Evolutionary conservation across 805 yeast species (phyloP).

Genomic region (Lipomyces yamanashiensis): DNA sequence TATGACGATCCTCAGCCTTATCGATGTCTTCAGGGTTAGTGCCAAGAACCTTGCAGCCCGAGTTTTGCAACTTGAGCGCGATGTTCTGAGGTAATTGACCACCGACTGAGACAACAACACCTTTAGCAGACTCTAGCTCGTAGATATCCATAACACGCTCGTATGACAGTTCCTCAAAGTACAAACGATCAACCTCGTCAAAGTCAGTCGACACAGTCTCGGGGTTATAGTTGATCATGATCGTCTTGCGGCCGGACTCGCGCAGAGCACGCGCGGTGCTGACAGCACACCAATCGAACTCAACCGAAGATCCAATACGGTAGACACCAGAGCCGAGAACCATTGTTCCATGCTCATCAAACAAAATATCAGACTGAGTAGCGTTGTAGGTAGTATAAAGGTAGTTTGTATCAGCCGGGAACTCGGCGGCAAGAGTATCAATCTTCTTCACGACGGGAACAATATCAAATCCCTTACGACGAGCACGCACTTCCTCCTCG

Average conservation of each 20-base stretch:
- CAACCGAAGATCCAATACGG: slow-evolving; percentile 97
- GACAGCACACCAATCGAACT: slow-evolving; percentile 99
- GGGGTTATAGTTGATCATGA: slow-evolving; percentile 97
- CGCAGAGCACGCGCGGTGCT: slow-evolving; percentile 94
- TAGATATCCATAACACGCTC: slow-evolving; percentile 98
- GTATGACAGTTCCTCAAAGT: slow-evolving; percentile 91
- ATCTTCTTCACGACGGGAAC: slow-evolving; percentile 94
- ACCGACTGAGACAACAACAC: slow-evolving; percentile 95
- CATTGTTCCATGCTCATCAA: slow-evolving; percentile 88
- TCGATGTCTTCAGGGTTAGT: slow-evolving; percentile 94
- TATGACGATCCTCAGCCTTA: slow-evolving; percentile 97
- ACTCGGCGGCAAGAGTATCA: slow-evolving; percentile 97
- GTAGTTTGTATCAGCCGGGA: slow-evolving; percentile 96
- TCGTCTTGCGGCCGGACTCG: slow-evolving; percentile 82
- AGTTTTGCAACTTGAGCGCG: slow-evolving; percentile 77
- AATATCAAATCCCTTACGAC: slow-evolving; percentile 79
- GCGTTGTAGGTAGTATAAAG: slow-evolving; percentile 96
- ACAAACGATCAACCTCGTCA: slow-evolving; percentile 96
- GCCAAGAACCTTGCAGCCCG: slow-evolving; percentile 89
- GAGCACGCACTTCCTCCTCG: slow-evolving; percentile 81
- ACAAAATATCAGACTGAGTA: slow-evolving; percentile 76
- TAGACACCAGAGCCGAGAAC: slow-evolving; percentile 99
- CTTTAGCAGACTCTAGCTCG: slow-evolving; percentile 85
- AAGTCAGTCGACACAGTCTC: slow-evolving; percentile 98
- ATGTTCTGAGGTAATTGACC: slow-evolving; percentile 98